Evolutionary conservation across 1,284 basidiomycete species (phyloP), one percentile per base, ranked within the genome.

Genomic region (Ganoderma lingzhi): DNA sequence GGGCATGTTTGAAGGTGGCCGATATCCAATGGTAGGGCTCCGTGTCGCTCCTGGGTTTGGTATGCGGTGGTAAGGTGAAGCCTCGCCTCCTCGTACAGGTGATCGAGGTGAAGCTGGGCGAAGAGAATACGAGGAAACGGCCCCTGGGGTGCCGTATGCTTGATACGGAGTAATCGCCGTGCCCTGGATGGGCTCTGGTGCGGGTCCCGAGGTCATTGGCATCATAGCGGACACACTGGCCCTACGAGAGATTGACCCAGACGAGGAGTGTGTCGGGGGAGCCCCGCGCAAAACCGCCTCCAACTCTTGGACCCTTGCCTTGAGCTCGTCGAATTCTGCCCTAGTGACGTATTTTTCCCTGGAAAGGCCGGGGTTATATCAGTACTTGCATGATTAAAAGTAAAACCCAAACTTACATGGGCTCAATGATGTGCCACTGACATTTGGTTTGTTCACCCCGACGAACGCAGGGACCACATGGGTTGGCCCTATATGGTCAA

Each of bases 321-420:
- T 85, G 70, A 88, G 81, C 23, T 87, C 84, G 12, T 88, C 88
- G 71, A 85, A 87, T 68, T 88, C 87, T 42, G 80, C 74, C 19
- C 86, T 81, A 19, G 83, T 85, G 61, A 89, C 85, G 71, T 88
- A 88, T 71, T 88, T 88, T 73, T 88, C 88, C 74, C 86, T 88
- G 77, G 62, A 66, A 64, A 67, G 68, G 69, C 58, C 62, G 55
- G 44, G 23, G 63, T 28, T 68, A 19, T 30, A 71, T 68, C 59
- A 72, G 70, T 30, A n/a, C n/a, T 42, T 14, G 61, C 69, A 48
- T 69, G 58, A 65, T 63, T 37, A 28, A 14, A 41, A 44, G 23
- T 39, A 28, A 56, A 30, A 48, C 37, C 37, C 48, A 55, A 65
- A 78, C 87, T 75, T 80, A 88, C 87, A 87, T 83, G 61, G 87